Percentiles rank a stretch among this genome's conserved stretches.
Evolutionary conservation across 148 eudicot genomes (phyloP).

Genomic region (Silene uniflora): DNA sequence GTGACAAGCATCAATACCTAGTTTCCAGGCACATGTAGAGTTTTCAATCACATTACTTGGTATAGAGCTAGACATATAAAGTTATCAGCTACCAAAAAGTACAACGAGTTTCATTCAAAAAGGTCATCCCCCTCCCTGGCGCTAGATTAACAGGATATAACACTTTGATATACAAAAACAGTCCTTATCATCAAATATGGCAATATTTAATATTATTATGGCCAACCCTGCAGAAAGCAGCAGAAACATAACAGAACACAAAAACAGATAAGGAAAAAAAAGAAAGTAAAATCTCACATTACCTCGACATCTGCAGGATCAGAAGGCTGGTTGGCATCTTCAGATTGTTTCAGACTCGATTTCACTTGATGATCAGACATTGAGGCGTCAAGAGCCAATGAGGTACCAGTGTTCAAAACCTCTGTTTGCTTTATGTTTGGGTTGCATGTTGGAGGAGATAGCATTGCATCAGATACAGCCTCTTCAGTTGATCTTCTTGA

Average conservation of each 20-base stretch:
- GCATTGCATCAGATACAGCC: slow-evolving; percentile 12
- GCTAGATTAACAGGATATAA: neutral
- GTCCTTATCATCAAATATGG: neutral
- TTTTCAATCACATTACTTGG: neutral
- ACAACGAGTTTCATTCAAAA: neutral
- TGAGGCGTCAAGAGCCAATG: slow-evolving; percentile 4
- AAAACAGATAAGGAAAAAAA: neutral
- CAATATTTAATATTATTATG: neutral
- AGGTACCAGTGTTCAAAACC: slow-evolving; percentile 9
- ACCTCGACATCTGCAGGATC: slow-evolving; percentile 5
- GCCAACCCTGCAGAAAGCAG: neutral
- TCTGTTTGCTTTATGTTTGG: slow-evolving; percentile 12
- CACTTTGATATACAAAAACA: neutral
- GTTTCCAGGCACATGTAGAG: neutral
- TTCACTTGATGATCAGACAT: slow-evolving; percentile 10
- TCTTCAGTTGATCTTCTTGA: slow-evolving; percentile 30
- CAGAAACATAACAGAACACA: neutral
- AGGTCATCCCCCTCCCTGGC: neutral
- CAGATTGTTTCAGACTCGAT: slow-evolving; percentile 22
- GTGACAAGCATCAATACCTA: neutral
- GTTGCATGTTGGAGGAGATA: slow-evolving; percentile 24
- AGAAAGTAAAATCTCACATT: neutral
- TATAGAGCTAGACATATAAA: neutral
- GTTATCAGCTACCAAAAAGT: neutral
- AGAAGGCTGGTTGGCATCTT: slow-evolving; percentile 25